A percentile compares a stretch with the other conserved stretches of the same genome.
Evolutionary conservation across 768 basidiomycete species (phyloP).

Genomic region (Calvatia gigantea): DNA sequence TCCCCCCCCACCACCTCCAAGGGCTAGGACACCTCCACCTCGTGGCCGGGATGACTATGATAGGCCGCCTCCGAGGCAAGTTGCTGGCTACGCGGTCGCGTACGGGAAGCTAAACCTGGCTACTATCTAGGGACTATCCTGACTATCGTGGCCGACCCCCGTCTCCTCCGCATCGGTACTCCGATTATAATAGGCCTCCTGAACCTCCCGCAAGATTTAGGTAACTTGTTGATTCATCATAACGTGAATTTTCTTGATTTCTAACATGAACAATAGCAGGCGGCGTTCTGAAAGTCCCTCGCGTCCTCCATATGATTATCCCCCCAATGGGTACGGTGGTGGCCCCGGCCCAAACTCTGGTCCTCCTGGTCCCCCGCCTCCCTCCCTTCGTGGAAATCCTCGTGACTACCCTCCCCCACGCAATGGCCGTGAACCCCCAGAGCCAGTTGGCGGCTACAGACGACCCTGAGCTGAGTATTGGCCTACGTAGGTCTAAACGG

Average conservation of each 20-base stretch:
- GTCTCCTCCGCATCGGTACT: constrained; percentile 43
- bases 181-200: constrained; percentile 48
- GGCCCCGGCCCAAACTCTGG: constrained; percentile 9
- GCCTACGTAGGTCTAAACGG: neutral
- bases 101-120: constrained; percentile 6
- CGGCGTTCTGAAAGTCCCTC: constrained; percentile 74
- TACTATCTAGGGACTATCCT: constrained; percentile 48
- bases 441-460: constrained; percentile 37
- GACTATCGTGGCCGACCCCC: constrained; percentile 55
- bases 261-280: constrained; percentile 47
- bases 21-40: constrained; percentile 51
- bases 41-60: constrained; percentile 65
- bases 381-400: constrained; percentile 14
- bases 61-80: constrained; percentile 54
- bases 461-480: constrained; percentile 26
- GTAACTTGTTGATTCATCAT: constrained; percentile 21
- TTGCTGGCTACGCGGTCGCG: constrained; percentile 6
- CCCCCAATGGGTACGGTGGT: constrained; percentile 44
- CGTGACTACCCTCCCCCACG: constrained; percentile 49
- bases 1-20: constrained; percentile 44
- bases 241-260: neutral
- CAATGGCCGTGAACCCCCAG: constrained; percentile 42
- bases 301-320: constrained; percentile 50
- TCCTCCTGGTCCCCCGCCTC: constrained; percentile 9
- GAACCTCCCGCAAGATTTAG: constrained; percentile 46